Percentiles rank a stretch among this genome's conserved stretches.
Conservation (phyloP, 768 basidiomycete species). For the Agaricus sinodeliciosus region DNA sequence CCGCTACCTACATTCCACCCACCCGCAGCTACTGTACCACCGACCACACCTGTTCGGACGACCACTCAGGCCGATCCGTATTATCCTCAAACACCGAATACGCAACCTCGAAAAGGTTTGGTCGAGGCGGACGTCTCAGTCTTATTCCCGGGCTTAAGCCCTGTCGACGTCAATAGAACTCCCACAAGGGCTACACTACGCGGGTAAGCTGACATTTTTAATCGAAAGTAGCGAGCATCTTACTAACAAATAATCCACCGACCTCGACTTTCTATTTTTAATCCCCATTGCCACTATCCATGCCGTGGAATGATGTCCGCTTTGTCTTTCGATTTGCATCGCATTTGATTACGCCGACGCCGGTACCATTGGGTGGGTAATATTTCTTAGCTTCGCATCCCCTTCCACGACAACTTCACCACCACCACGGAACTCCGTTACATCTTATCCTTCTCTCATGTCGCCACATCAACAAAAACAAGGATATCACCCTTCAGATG, state of each 20-base stretch:
- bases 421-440: conserved; percentile 40
- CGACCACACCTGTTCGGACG: background rate
- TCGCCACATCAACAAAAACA: conserved; percentile 71
- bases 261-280: background rate
- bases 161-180: conserved; percentile 4
- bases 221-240: background rate
- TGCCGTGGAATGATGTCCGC: too few species aligned
- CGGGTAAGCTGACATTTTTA: conserved; percentile 22
- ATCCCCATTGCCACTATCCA: too few species aligned
- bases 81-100: background rate
- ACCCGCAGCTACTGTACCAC: background rate
- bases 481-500: conserved; percentile 72
- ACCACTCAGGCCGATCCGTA: background rate
- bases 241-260: background rate
- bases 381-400: conserved; percentile 30
- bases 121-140: background rate
- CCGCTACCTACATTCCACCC: background rate
- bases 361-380: conserved; percentile 5
- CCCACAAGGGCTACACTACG: conserved; percentile 21
- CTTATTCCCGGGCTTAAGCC: background rate
- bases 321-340: too few species aligned
- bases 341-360: too few species aligned
- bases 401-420: conserved; percentile 72
- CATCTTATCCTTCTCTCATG: conserved; percentile 71
- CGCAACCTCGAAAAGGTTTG: conserved; percentile 1